phyloP scores from a whole-genome alignment of 78 protist species.

The Diacronema lutheri region DNA sequence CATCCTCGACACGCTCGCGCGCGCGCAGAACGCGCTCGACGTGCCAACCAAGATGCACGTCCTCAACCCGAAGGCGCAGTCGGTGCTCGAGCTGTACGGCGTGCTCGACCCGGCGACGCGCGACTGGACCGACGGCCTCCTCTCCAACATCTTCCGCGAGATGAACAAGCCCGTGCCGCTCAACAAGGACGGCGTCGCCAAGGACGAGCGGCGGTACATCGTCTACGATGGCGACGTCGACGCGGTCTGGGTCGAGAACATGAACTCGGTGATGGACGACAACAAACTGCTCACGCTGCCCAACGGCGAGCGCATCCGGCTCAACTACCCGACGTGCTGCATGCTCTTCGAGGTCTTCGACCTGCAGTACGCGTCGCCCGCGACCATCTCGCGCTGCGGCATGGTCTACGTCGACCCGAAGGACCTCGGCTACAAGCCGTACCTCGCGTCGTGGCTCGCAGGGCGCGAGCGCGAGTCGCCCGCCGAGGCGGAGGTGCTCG shows the following conservation, averaged over 20 bases:
- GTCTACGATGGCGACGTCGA: constrained; percentile 88
- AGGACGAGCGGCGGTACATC: constrained; percentile 62
- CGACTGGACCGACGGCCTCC: constrained; percentile 91
- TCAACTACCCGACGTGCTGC: constrained; percentile 56
- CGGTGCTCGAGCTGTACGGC: constrained; percentile 82
- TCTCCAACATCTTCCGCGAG: constrained; percentile 81
- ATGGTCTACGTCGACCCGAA: constrained; percentile 91
- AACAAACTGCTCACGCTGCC: constrained; percentile 90
- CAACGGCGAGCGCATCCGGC: constrained; percentile 85
- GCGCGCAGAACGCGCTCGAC: constrained; percentile 66
- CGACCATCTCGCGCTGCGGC: constrained; percentile 90
- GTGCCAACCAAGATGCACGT: constrained; percentile 55
- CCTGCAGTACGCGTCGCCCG: constrained; percentile 89
- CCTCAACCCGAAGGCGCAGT: constrained; percentile 80
- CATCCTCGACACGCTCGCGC: constrained; percentile 53
- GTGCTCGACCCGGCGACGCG: constrained; percentile 81
- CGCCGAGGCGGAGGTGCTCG: constrained; percentile 24
- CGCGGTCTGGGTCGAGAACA: constrained; percentile 83
- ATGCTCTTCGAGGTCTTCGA: constrained; percentile 85
- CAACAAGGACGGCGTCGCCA: too few relatives aligned
- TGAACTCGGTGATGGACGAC: constrained; percentile 95
- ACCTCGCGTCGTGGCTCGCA: constrained; percentile 49
- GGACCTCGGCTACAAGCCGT: constrained; percentile 73
- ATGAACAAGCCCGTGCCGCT: constrained; percentile 58
- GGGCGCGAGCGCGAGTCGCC: neutral